Evolutionary conservation across 805 yeast genomes (phyloP).

Genomic region (Yamadazyma kitorensis): DNA sequence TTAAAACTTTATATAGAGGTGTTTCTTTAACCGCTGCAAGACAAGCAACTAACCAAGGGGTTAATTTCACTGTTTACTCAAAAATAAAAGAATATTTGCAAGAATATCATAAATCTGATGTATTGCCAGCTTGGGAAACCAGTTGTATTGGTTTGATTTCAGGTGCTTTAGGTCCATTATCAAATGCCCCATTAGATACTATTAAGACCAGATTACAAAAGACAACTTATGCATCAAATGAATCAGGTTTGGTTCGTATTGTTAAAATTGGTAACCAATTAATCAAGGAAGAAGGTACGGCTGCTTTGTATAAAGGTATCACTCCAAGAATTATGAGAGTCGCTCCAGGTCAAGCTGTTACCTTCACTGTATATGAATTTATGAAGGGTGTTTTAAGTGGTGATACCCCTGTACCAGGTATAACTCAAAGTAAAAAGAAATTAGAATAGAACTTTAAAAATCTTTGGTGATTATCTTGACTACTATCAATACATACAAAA

Average conservation of each 20-base stretch:
- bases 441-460: conserved; percentile 10
- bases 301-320: conserved; percentile 62
- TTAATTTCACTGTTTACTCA: conserved; percentile 93
- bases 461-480: too few species aligned
- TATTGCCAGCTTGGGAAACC: conserved; percentile 91
- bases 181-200: conserved; percentile 96
- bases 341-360: conserved; percentile 99
- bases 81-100: conserved; percentile 71
- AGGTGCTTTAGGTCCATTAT: conserved; percentile 97
- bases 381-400: conserved; percentile 62
- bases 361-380: conserved; percentile 93
- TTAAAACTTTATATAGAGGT: conserved; percentile 86
- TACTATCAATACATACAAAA: too few species aligned
- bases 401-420: conserved; percentile 18
- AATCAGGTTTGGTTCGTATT: conserved; percentile 75
- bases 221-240: conserved; percentile 66
- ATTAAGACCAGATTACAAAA: conserved; percentile 96
- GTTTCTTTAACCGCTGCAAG: conserved; percentile 94
- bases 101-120: conserved; percentile 52
- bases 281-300: conserved; percentile 79
- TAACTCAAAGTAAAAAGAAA: conserved; percentile 13
- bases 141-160: conserved; percentile 85
- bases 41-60: conserved; percentile 98
- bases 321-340: conserved; percentile 99
- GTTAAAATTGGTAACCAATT: conserved; percentile 75